A percentile compares a stretch with the other conserved stretches of the same genome.
Conservation (phyloP, 345 rosid genomes). For the Erodium maritimum region DNA sequence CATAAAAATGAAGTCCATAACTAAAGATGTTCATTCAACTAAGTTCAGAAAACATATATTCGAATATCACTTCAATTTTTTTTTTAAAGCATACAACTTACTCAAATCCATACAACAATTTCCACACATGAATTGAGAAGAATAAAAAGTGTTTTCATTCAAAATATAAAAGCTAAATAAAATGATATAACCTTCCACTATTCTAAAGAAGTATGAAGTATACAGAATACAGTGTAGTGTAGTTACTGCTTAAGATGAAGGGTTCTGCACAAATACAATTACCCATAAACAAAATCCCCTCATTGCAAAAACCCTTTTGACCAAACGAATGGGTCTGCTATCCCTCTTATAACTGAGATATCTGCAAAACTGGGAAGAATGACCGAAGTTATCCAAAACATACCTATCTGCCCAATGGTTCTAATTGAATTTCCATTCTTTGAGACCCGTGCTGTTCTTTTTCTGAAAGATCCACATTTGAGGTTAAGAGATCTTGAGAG, state of each 20-base stretch:
- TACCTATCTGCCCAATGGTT: conserved; percentile 58
- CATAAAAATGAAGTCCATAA: too few species aligned
- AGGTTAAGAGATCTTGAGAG: conserved; percentile 55
- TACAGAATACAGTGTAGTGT: conserved; percentile 22
- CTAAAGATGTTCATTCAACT: too few species aligned
- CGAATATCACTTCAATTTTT: too few species aligned
- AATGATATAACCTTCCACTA: conserved; percentile 18
- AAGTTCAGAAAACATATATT: too few species aligned
- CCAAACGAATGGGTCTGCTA: conserved; percentile 8
- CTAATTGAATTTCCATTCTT: conserved; percentile 83
- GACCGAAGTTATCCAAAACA: conserved; percentile 6
- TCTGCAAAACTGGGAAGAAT: conserved; percentile 14
- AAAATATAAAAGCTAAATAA: conserved; percentile 3
- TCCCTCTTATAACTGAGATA: conserved; percentile 5
- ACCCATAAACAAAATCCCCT: conserved; percentile 3
- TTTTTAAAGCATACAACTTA: too few species aligned
- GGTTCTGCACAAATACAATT: conserved; percentile 3
- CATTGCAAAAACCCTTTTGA: conserved; percentile 9
- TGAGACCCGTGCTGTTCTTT: conserved; percentile 30
- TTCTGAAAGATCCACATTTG: conserved; percentile 28
- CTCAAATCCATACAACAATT: too few species aligned
- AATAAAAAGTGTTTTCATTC: not conserved
- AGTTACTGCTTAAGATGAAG: conserved; percentile 3
- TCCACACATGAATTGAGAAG: not conserved
- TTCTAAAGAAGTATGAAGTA: conserved; percentile 21